Conservation (phyloP, 1,139 yeast genomes). For the Lizanozyma gosingica region DNA sequence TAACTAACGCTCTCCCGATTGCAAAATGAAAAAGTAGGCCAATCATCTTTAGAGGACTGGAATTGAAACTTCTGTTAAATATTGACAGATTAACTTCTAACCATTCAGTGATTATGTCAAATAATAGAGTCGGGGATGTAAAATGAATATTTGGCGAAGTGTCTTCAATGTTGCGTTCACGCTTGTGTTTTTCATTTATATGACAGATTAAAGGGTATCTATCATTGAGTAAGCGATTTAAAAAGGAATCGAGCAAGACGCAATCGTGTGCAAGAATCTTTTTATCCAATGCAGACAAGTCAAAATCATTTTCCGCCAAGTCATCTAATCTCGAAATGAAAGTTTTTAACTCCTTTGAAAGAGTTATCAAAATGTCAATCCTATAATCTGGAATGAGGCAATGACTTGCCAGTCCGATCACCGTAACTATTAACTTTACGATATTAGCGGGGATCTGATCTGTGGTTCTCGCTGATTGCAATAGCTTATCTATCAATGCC, state of each 20-base stretch:
- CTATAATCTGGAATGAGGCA: neutral
- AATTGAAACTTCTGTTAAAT: neutral
- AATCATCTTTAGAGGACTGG: neutral
- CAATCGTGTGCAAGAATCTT: neutral
- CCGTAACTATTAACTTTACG: neutral
- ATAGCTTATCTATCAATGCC: neutral
- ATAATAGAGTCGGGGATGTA: neutral
- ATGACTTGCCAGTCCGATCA: neutral
- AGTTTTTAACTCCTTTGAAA: neutral
- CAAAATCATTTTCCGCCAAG: neutral
- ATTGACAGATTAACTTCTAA: neutral
- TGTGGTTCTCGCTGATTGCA: neutral
- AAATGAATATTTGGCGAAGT: neutral
- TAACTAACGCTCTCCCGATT: neutral
- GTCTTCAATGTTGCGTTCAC: neutral
- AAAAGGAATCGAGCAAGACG: neutral
- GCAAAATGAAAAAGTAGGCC: neutral
- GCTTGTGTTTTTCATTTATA: neutral
- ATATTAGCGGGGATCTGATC: neutral
- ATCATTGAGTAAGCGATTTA: neutral
- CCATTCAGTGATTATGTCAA: neutral
- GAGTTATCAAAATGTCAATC: neutral
- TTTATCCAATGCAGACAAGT: neutral
- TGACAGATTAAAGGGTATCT: neutral
- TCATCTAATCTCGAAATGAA: neutral